Evolutionary conservation across 2,329 filamentous ascomycete genomes (phyloP), one percentile per base, ranked within the genome.

Genomic region (Cordyceps militaris): DNA sequence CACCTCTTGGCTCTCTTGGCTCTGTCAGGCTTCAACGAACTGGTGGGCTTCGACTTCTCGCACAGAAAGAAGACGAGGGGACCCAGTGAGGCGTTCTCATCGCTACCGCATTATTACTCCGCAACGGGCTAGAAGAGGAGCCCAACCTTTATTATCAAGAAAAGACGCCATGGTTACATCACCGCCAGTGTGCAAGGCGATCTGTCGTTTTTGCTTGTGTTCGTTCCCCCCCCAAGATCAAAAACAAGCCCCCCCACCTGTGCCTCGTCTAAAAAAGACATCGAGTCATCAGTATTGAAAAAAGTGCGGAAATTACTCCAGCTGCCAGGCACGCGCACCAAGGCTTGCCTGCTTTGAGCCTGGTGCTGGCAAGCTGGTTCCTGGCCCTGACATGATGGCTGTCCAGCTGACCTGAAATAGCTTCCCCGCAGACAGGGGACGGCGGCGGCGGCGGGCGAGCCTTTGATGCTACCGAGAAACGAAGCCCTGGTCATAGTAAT

Each of bases 301-400:
- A 8, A 24, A 30, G 28, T n/a, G 49, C 49, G 49, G 49, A 52
- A 52, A 52, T 52, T 30, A 28, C 6, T 19, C 24, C 21, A 36
- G 16, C n/a, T 32, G 21, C 26, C 50, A 43, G 36, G 50, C 28
- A 54, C 51, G 5, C 3, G 8, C 10, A 26, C 23, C 26, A 5
- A 8, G 30, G 19, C 42, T 46, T 38, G 54, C 26, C 54, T 36
- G 46, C 46, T 56, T 56, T 43, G 23, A 49, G 54, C 53, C n/a
- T 56, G 42, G 32, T 47, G 42, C 3, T 56, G 52, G 14, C 21
- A 19, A 34, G 36, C 16, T 23, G 30, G 54, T 49, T 56, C 54
- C 54, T 56, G 54, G 44, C 54, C 54, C 54, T 56, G 54, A 56
- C 54, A 56, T 56, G 54, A 56, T 50, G 54, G 46, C 36, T 32